Percentiles rank a stretch among this genome's conserved stretches.
Conservation (phyloP, 2,329 filamentous ascomycete species). For the Exophiala phaeomuriformis region DNA sequence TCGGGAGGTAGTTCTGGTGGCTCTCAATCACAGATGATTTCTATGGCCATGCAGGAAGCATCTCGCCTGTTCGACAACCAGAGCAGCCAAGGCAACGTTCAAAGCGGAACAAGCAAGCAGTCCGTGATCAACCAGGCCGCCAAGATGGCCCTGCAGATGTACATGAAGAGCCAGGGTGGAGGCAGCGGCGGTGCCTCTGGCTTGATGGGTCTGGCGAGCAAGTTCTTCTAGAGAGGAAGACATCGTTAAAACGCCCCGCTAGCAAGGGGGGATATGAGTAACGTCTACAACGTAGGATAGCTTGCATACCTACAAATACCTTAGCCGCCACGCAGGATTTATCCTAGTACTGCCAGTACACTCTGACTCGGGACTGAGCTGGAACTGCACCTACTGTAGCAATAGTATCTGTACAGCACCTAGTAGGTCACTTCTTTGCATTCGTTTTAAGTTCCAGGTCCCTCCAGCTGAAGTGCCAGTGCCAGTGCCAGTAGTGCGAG, state of each 20-base stretch:
- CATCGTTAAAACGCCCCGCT: not conserved
- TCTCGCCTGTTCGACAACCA: slow-evolving; percentile 66
- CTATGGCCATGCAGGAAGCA: slow-evolving; percentile 80
- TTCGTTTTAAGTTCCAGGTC: not conserved
- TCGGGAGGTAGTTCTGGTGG: slow-evolving; percentile 28
- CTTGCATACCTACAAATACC: too few species aligned
- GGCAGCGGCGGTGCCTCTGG: slow-evolving; percentile 42
- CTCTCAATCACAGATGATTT: slow-evolving; percentile 65
- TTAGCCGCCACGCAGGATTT: too few species aligned
- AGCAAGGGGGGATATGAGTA: not conserved
- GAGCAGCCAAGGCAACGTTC: slow-evolving; percentile 48
- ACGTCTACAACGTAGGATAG: too few species aligned
- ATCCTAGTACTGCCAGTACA: too few species aligned
- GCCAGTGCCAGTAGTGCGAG: not conserved
- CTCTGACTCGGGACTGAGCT: too few species aligned
- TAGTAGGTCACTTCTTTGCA: not conserved
- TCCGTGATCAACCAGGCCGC: slow-evolving; percentile 69
- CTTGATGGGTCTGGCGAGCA: slow-evolving; percentile 53
- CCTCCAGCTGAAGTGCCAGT: not conserved
- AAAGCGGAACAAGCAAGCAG: slow-evolving; percentile 64
- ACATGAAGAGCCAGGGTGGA: slow-evolving; percentile 66
- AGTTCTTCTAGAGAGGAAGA: slow-evolving; percentile 44
- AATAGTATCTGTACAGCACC: too few species aligned
- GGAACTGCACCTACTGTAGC: too few species aligned
- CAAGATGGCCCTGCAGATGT: slow-evolving; percentile 86